Conservation (phyloP, 192 early-diverging fungal genomes). For the Coemansia sp. region DNA sequence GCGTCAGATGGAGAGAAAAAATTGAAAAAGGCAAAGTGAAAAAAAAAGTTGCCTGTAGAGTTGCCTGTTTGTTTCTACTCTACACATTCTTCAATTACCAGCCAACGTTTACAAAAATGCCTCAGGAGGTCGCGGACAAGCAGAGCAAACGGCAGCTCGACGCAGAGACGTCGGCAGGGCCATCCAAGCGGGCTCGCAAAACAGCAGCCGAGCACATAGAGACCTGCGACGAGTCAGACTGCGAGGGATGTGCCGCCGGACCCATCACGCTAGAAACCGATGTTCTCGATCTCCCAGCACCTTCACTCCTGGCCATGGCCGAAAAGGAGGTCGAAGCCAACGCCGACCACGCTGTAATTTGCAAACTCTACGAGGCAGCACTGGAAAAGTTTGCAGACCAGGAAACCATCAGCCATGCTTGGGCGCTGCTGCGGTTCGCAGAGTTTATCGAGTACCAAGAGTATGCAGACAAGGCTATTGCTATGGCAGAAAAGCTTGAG, state of each 20-base stretch:
- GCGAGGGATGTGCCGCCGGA: constrained; percentile 61
- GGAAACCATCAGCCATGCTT: constrained; percentile 14
- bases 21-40: constrained; percentile 5
- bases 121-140: no score
- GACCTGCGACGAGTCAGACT: constrained; percentile 56
- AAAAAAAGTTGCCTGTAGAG: no score
- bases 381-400: constrained; percentile 49
- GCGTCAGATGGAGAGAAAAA: not conserved
- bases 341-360: constrained; percentile 39
- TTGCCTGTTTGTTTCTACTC: no score
- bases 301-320: constrained; percentile 53
- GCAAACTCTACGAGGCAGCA: constrained; percentile 59
- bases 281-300: constrained; percentile 16
- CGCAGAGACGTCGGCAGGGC: not conserved
- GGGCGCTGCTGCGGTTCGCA: constrained; percentile 24
- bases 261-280: constrained; percentile 39
- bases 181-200: constrained; percentile 23
- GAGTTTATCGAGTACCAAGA: constrained; percentile 26
- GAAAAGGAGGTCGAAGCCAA: constrained; percentile 33
- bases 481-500: constrained; percentile 2
- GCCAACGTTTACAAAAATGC: no score
- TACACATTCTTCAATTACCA: no score
- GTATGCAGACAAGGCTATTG: constrained; percentile 15
- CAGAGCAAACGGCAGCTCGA: constrained; percentile 10
- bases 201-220: constrained; percentile 35